phyloP scores from a whole-genome alignment of 352 stramenopile genomes.

The Globisporangium polare region DNA sequence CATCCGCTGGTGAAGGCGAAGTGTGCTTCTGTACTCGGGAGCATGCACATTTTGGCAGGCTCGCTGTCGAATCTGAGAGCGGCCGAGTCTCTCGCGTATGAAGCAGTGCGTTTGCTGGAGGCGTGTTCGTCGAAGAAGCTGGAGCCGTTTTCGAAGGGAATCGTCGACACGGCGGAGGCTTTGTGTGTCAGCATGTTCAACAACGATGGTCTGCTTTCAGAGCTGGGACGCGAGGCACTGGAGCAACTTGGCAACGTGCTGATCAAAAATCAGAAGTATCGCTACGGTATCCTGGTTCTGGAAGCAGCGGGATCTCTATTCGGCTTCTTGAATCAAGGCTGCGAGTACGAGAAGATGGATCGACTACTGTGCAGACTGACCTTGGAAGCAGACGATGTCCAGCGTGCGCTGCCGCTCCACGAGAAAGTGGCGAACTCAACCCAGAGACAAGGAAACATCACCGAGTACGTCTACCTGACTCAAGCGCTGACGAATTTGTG shows the following conservation, averaged over 20 bases:
- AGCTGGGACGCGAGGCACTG: slow-evolving; percentile 62
- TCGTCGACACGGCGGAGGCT: slow-evolving; percentile 13
- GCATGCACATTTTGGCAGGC: slow-evolving; percentile 42
- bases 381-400: slow-evolving; percentile 70
- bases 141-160: slow-evolving; percentile 13
- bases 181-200: slow-evolving; percentile 60
- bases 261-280: slow-evolving; percentile 86
- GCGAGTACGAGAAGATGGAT: slow-evolving; percentile 75
- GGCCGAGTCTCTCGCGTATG: slow-evolving; percentile 69
- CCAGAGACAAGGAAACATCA: slow-evolving; percentile 76
- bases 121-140: slow-evolving; percentile 32
- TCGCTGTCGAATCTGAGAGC: slow-evolving; percentile 47
- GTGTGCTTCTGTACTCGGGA: slow-evolving; percentile 55
- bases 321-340: slow-evolving; percentile 63
- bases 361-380: slow-evolving; percentile 70
- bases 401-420: slow-evolving; percentile 67
- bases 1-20: slow-evolving; percentile 76
- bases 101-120: slow-evolving; percentile 72
- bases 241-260: slow-evolving; percentile 76
- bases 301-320: slow-evolving; percentile 66
- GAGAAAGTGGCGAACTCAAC: slow-evolving; percentile 72
- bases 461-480: slow-evolving; percentile 82
- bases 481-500: slow-evolving; percentile 77
- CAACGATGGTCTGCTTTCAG: slow-evolving; percentile 71
- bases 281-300: slow-evolving; percentile 74